phyloP scores from a whole-genome alignment of 805 yeast species.

The Jamesozyma spencerorum region DNA sequence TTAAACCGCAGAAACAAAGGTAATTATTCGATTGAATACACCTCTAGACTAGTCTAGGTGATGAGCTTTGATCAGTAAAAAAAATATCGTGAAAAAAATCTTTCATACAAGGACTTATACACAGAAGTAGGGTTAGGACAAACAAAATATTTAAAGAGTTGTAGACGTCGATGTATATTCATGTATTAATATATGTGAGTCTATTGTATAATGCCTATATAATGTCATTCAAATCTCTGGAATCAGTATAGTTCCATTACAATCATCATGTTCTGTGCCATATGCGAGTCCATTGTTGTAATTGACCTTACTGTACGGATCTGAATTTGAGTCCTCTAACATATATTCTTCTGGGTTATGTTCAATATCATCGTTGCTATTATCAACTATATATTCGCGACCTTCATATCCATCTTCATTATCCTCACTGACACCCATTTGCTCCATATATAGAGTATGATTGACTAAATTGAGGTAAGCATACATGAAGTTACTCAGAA shows the following conservation, averaged over 20 bases:
- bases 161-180: no score
- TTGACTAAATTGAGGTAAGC: constrained; percentile 91
- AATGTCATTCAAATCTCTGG: constrained; percentile 12
- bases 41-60: no score
- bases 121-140: no score
- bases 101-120: no score
- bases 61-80: no score
- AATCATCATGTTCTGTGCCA: constrained; percentile 11
- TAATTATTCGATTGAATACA: no score
- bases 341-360: not conserved
- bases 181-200: no score
- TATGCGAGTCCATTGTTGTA: not conserved
- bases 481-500: constrained; percentile 93
- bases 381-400: not conserved
- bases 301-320: not conserved
- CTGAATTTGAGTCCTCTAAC: not conserved
- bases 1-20: no score
- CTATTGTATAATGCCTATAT: no score
- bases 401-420: not conserved
- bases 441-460: constrained; percentile 75
- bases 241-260: constrained; percentile 22
- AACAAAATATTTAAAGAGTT: no score
- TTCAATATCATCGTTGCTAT: not conserved
- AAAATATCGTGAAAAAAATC: no score
- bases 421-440: constrained; percentile 34